Evolutionary conservation across 2,329 filamentous ascomycete genomes (phyloP), one percentile per base, ranked within the genome.

Genomic region (Pseudogymnoascus sp.): DNA sequence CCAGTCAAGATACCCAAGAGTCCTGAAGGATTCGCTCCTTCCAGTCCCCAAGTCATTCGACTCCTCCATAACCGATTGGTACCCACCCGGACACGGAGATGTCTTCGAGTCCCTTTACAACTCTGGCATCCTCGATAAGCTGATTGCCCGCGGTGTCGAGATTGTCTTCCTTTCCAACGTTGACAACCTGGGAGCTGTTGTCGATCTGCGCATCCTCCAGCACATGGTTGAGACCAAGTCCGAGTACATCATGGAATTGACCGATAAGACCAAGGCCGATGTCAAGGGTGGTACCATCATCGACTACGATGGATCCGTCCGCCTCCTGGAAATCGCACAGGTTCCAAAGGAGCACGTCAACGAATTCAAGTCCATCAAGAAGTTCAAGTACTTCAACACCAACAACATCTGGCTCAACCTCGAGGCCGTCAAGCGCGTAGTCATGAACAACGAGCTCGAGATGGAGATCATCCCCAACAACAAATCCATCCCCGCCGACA

Each of bases 321-420:
- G 95, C 75, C 89, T 99, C 70, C 89, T 99, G 61, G 95, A 99
- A 83, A 97, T 99, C 73, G 95, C 95, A 12, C 95, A 99, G 84
- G 95, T 99, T 37, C 95, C 95, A 79, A 99, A 98, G 87, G 91
- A 99, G 84, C 95, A 99, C 81, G 91, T 95, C 77, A 98, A 99
- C 81, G 95, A 99, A 82, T 99, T 99, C 91, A 99, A 99, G 88
- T 97, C 93, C 59, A 99, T 99, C 85, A 99, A 99, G 89, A 99
- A 99, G 86, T 99, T 99, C 89, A 97, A 96, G 86, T 99, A 99
- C 88, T 99, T 99, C 89, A 99, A 99, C 87, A 99, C 95, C 79
- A 99, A 99, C 90, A 99, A 99, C 86, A 97, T 99, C 81, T 99
- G 95, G 95, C 90, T 99, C 84, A 96, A 96, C 82, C 85, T 97